Base-by-base conservation (phyloP, 306 rosid species). In the Acacia melanoxylon region DNA sequence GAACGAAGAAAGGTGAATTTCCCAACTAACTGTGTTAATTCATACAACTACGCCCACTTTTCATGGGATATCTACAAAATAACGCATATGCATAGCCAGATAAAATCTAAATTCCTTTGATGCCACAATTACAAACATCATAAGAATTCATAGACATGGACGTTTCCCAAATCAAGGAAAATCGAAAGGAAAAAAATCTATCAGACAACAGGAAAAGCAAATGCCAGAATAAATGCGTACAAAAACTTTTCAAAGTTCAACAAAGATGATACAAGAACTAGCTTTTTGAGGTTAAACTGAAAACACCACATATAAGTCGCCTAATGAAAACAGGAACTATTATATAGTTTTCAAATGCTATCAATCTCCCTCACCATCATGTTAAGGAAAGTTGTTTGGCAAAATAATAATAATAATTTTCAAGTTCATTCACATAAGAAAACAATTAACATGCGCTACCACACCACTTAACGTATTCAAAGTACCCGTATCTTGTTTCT, bases 251-350 rank as follows among this genome's bases (percentile, higher is more conserved):
- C 54, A 19, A 29, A 52, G 80, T 25, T 54, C 58, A 85, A 76
- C 80, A 67, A 76, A 79, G 42, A 8, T 41, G 74, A 54, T 6
- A 61, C 66, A 63, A 62, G 79, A 69, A 71, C 19, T 12, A 79
- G 16, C 52, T 33, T 41, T 68, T 66, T 22, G 11, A 9, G 3
- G 46, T 72, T 51, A 33, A 80, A 63, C 44, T 10, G n/a, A 8
- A 37, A 44, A 65, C 24, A 42, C 24, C 46, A 61, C 14, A 37
- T 17, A 46, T 48, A 33, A 46, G 69, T 37, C 27, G 10, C 62
- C 35, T 14, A 24, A 74, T 59, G 73, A 45, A 78, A 20, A 44
- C 16, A 46, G 13, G 25, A 46, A 63, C 42, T 27, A 51, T 22
- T 67, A 72, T 22, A 48, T 63, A 17, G 44, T 66, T 56, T 77